phyloP scores from a whole-genome alignment of 176 grass and related monocot genomes.

The Miscanthus lutarioriparius region DNA sequence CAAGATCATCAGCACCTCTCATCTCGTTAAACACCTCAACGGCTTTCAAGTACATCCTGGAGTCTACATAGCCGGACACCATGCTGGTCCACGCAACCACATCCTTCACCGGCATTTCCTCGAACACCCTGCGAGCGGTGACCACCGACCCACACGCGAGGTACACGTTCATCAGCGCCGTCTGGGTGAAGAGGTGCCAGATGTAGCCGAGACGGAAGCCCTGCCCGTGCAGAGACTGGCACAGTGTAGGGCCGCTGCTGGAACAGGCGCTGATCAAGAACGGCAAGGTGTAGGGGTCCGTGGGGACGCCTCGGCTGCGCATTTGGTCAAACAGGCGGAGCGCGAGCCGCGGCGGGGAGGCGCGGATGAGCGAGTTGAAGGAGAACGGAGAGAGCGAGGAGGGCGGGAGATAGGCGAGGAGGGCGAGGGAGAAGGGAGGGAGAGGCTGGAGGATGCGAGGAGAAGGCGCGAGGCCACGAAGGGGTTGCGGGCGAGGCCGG shows the following conservation, averaged over 20 bases:
- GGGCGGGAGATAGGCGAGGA: slow-evolving; percentile 38
- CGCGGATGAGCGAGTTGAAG: slow-evolving; percentile 72
- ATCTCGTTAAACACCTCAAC: slow-evolving; percentile 47
- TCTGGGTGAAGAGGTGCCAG: slow-evolving; percentile 44
- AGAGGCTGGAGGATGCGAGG: slow-evolving; percentile 17
- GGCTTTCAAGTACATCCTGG: slow-evolving; percentile 16
- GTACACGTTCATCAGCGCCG: slow-evolving; percentile 36
- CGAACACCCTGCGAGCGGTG: slow-evolving; percentile 33
- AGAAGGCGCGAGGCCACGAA: slow-evolving; percentile 55
- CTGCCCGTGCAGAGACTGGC: slow-evolving; percentile 33
- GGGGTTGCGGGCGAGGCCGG: slow-evolving; percentile 55
- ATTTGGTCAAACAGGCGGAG: slow-evolving; percentile 56
- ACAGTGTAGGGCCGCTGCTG: slow-evolving; percentile 10
- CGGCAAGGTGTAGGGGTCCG: slow-evolving; percentile 61
- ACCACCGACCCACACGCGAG: not conserved
- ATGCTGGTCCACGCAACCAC: slow-evolving; percentile 55
- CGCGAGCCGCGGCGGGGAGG: slow-evolving; percentile 15
- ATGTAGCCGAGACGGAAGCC: slow-evolving; percentile 32
- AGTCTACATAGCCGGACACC: slow-evolving; percentile 37
- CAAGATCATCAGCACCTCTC: slow-evolving; percentile 3
- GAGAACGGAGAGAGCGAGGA: slow-evolving; percentile 48
- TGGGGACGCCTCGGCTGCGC: slow-evolving; percentile 39
- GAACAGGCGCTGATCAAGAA: slow-evolving; percentile 63
- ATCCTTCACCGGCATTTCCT: slow-evolving; percentile 48
- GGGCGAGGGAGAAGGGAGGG: slow-evolving; percentile 41